These are phyloP conservation scores for Cyclostephanos tholiformis DNA, from an alignment of 108 stramenopile genomes.

Conservation along the genomic window DNA sequence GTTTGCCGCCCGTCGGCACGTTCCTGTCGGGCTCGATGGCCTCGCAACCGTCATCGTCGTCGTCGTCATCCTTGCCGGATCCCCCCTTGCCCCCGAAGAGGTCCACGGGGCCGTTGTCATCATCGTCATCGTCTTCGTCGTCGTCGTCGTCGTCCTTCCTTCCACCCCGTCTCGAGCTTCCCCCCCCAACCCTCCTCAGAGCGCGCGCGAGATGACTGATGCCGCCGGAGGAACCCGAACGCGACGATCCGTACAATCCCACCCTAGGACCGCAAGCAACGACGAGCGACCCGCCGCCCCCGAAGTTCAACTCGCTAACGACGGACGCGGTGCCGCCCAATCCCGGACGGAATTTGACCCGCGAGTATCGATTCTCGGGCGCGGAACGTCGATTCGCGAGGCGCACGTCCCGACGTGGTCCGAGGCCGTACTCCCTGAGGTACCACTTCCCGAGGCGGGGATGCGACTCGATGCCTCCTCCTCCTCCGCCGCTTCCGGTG, in stretches of 20 bases:
- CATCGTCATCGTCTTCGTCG: no score
- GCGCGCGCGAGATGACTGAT: no score
- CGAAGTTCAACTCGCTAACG: constrained; percentile 1
- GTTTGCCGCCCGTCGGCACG: constrained; percentile 70
- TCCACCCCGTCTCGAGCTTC: no score
- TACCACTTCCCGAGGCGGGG: constrained; percentile 39
- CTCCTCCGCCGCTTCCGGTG: neutral
- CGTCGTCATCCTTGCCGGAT: constrained; percentile 9
- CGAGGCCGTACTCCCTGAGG: constrained; percentile 41
- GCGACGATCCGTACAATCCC: constrained; percentile 56
- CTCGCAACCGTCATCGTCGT: constrained; percentile 6
- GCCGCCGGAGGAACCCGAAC: constrained; percentile 5
- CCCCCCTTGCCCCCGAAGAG: constrained; percentile 3
- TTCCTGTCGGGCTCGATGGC: constrained; percentile 63
- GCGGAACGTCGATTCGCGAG: constrained; percentile 12
- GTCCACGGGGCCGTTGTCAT: neutral
- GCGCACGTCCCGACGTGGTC: constrained; percentile 25
- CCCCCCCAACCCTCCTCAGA: no score
- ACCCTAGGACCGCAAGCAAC: constrained; percentile 79
- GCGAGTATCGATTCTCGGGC: constrained; percentile 15
- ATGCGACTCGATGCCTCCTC: constrained; percentile 35
- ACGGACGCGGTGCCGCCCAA: constrained; percentile 7
- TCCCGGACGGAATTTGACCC: constrained; percentile 13
- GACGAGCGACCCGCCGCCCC: constrained; percentile 45
- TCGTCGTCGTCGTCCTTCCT: no score